Conservation (phyloP, 2,329 filamentous ascomycete genomes). For the Trichoderma aggressivum region DNA sequence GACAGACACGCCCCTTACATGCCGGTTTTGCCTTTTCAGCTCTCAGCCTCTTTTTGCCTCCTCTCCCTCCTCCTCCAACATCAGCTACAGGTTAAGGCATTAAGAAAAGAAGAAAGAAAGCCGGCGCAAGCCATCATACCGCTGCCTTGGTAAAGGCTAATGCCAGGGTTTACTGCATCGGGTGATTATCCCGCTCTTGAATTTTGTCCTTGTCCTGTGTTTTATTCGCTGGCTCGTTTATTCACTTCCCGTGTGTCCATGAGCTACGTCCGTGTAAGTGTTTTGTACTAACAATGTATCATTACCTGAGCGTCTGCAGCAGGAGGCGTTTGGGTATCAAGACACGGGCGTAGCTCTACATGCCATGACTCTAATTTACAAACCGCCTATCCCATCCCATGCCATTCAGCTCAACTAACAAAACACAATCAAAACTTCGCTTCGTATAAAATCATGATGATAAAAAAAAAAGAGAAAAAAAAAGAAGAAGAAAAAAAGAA, state of each 20-base stretch:
- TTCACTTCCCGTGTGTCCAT: neutral
- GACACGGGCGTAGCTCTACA: neutral
- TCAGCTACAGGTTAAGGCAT: neutral
- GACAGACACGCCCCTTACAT: neutral
- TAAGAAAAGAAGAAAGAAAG: neutral
- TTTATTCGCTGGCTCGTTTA: neutral
- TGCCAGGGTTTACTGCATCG: neutral
- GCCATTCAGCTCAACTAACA: neutral
- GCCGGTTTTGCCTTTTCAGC: neutral
- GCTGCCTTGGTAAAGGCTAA: neutral
- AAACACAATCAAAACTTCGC: neutral
- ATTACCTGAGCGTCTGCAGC: neutral
- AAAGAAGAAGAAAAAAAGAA: neutral
- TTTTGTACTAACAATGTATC: neutral
- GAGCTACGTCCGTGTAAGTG: no score
- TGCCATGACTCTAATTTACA: neutral
- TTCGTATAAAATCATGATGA: neutral
- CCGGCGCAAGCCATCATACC: constrained; percentile 1
- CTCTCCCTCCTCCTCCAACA: no score
- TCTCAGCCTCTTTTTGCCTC: neutral
- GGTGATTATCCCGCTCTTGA: neutral
- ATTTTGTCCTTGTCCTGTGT: neutral
- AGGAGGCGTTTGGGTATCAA: constrained; percentile 1
- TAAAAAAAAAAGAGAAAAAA: neutral
- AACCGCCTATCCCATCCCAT: neutral